Conservation (phyloP, 2,329 filamentous ascomycete genomes). For the Neospermospora avenae region DNA sequence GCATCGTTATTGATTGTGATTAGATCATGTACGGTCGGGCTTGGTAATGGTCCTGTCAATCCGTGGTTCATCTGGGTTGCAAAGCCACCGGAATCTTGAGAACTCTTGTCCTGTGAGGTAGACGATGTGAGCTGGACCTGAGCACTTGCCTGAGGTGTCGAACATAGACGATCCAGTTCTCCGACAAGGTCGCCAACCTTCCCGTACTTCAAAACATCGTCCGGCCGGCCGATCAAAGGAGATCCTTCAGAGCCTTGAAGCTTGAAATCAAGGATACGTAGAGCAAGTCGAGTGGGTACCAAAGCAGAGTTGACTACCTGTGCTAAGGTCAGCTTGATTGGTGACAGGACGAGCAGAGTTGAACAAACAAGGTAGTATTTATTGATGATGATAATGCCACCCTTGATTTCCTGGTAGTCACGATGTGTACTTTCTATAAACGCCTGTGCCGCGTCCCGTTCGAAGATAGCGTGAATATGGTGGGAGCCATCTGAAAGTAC, state of each 20-base stretch:
- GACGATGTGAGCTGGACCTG: not conserved
- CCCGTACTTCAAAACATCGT: constrained; percentile 14
- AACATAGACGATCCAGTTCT: not conserved
- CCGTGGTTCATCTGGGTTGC: constrained; percentile 12
- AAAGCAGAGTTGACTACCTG: not conserved
- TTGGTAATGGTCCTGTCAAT: not conserved
- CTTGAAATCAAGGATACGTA: constrained; percentile 2
- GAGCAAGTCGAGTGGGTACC: not conserved
- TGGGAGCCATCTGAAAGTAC: not conserved
- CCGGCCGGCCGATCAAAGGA: constrained; percentile 29
- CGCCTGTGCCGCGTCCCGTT: not conserved
- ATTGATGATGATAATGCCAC: not conserved
- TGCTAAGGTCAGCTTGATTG: not conserved
- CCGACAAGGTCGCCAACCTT: not conserved
- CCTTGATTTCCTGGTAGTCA: not conserved
- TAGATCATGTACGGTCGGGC: not conserved
- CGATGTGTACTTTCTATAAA: not conserved
- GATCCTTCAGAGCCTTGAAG: constrained; percentile 23
- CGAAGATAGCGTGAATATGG: not conserved
- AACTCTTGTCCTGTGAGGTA: not conserved
- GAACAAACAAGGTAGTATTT: not conserved
- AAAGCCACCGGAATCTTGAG: constrained; percentile 2
- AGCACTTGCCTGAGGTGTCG: not conserved
- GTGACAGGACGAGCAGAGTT: not conserved
- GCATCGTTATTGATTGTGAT: not conserved